Percentiles rank a stretch among this genome's conserved stretches.
Evolutionary conservation across 78 protist genomes (phyloP).

Genomic region (Fonticula alba): DNA sequence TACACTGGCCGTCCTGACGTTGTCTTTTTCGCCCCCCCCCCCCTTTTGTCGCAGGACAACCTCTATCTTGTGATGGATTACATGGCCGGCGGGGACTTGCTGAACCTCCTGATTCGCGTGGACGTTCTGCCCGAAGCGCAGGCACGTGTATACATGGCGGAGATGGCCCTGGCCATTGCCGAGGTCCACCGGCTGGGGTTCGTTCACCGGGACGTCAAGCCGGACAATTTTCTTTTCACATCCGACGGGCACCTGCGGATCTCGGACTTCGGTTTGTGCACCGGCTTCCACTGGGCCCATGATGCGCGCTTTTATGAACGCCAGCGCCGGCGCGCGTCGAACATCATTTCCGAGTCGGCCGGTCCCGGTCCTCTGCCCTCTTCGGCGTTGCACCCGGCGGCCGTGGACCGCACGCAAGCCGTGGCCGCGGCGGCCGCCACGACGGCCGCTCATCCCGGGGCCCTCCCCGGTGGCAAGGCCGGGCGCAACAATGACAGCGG

Average conservation of each 20-base stretch:
- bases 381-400: too few species aligned
- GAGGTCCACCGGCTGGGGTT: conserved; percentile 48
- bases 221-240: conserved; percentile 36
- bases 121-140: conserved; percentile 20
- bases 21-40: neutral
- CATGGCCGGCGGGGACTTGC: conserved; percentile 24
- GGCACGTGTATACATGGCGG: conserved; percentile 60
- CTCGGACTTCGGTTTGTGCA: conserved; percentile 14
- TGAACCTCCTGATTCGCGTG: neutral
- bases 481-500: neutral
- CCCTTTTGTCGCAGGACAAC: neutral
- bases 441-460: neutral
- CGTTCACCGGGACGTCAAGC: conserved; percentile 76
- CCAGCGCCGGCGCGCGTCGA: too few species aligned
- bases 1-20: neutral
- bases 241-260: conserved; percentile 11
- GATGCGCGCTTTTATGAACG: neutral
- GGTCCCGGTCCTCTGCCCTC: too few species aligned
- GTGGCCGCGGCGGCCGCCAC: too few species aligned
- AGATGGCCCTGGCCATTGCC: conserved; percentile 53
- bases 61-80: conserved; percentile 35
- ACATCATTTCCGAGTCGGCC: too few species aligned
- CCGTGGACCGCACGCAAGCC: too few species aligned
- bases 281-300: conserved; percentile 4
- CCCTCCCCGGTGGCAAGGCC: neutral